Evolutionary conservation across 352 stramenopile genomes (phyloP).

Genomic region (Phytophthora tentaculata): DNA sequence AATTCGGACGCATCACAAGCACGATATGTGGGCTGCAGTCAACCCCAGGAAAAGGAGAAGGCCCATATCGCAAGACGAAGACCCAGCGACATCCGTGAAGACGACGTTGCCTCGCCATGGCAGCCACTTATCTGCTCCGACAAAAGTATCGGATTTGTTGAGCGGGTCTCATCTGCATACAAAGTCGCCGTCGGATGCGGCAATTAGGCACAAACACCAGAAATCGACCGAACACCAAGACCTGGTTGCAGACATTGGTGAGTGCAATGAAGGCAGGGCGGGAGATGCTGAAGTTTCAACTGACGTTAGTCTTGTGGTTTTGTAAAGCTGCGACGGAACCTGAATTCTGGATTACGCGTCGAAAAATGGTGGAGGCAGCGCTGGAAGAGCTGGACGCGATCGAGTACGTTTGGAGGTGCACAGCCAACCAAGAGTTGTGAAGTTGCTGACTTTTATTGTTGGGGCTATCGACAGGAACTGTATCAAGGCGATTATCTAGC

Average conservation of each 20-base stretch:
- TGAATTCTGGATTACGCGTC: slow-evolving; percentile 50
- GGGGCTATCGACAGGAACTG: slow-evolving; percentile 19
- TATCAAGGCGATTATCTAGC: slow-evolving; percentile 20
- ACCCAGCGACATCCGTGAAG: slow-evolving; percentile 14
- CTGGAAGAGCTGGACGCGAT: slow-evolving; percentile 43
- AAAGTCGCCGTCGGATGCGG: slow-evolving; percentile 18
- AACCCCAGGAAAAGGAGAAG: slow-evolving; percentile 24
- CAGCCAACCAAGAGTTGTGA: too few relatives aligned
- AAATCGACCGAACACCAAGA: slow-evolving; percentile 11
- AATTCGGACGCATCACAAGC: slow-evolving; percentile 4
- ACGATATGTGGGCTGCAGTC: not conserved
- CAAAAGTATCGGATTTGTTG: slow-evolving; percentile 26
- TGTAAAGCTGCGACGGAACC: slow-evolving; percentile 32
- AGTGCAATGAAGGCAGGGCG: not conserved
- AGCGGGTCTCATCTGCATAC: slow-evolving; percentile 11
- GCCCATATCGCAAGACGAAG: slow-evolving; percentile 22
- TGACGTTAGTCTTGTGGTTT: slow-evolving; percentile 3
- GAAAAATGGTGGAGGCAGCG: slow-evolving; percentile 35
- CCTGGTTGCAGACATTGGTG: slow-evolving; percentile 16
- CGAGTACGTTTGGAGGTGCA: slow-evolving; percentile 45
- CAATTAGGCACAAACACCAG: slow-evolving; percentile 10
- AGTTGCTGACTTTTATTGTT: not conserved
- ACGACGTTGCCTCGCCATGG: slow-evolving; percentile 13
- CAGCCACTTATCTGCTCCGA: slow-evolving; percentile 34
- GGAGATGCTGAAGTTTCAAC: not conserved